phyloP scores from a whole-genome alignment of 2,329 filamentous ascomycete genomes.

The Scleromitrula shiraiana region DNA sequence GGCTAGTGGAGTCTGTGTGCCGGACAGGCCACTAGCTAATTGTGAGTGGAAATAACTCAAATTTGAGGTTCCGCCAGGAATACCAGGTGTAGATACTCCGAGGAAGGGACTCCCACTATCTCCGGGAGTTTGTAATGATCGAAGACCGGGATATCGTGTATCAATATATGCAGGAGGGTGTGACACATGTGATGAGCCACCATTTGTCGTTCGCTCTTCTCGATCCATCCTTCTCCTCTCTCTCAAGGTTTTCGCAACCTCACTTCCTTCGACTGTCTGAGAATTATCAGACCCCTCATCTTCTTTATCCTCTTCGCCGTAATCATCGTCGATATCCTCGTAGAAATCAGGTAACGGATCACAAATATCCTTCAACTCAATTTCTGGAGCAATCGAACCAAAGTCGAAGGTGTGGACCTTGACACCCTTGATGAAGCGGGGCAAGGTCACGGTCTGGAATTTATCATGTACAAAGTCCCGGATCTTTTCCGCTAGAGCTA shows the following conservation, averaged over 20 bases:
- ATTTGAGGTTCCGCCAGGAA: conserved; percentile 66
- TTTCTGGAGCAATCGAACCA: conserved; percentile 69
- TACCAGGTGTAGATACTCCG: conserved; percentile 52
- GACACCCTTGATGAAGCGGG: conserved; percentile 94
- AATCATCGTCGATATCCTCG: conserved; percentile 65
- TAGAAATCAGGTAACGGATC: conserved; percentile 96
- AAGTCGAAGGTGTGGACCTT: conserved; percentile 93
- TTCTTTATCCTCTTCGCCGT: conserved; percentile 43
- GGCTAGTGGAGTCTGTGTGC: conserved; percentile 70
- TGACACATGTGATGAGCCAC: conserved; percentile 12
- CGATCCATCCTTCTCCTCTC: conserved; percentile 31
- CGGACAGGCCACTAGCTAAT: conserved; percentile 61
- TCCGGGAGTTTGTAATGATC: conserved; percentile 23
- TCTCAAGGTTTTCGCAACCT: conserved; percentile 23
- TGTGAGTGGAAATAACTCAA: conserved; percentile 79
- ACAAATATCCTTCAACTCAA: conserved; percentile 94
- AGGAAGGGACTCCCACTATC: conserved; percentile 50
- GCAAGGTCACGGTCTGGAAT: conserved; percentile 85
- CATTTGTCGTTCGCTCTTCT: conserved; percentile 28
- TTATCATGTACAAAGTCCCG: conserved; percentile 91
- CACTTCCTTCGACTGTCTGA: conserved; percentile 11
- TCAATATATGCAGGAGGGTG: conserved; percentile 34
- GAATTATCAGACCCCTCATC: conserved; percentile 28
- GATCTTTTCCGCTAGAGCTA: conserved; percentile 75
- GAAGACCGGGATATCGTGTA: conserved; percentile 30